A percentile compares a stretch with the other conserved stretches of the same genome.
Conservation (phyloP, 2,329 filamentous ascomycete genomes). For the Cladophialophora carrionii region DNA sequence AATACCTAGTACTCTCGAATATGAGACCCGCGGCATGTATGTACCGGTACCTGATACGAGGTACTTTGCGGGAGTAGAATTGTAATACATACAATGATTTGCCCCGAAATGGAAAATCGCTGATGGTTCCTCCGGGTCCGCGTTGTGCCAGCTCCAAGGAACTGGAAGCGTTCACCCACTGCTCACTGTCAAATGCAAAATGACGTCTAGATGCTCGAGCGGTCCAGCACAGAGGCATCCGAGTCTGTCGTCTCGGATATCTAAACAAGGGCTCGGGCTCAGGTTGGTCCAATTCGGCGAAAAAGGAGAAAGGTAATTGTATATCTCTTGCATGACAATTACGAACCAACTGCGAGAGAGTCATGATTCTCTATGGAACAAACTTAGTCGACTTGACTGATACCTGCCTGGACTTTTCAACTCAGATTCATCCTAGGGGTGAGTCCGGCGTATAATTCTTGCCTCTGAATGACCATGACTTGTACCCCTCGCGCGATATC, state of each 20-base stretch:
- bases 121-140: slow-evolving; percentile 1
- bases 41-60: too few species aligned
- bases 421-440: neutral
- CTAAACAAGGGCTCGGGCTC: neutral
- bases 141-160: neutral
- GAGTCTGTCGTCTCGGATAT: slow-evolving; percentile 14
- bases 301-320: slow-evolving; percentile 3
- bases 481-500: neutral
- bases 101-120: slow-evolving; percentile 11
- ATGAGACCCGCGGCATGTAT: slow-evolving; percentile 4
- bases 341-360: neutral
- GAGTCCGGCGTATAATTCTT: neutral
- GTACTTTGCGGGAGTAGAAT: slow-evolving; percentile 7
- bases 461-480: neutral
- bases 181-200: neutral
- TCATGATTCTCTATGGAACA: neutral
- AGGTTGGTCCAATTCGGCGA: slow-evolving; percentile 15
- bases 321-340: neutral
- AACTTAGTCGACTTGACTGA: neutral
- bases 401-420: neutral
- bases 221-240: neutral
- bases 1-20: slow-evolving; percentile 1
- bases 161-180: neutral
- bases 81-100: slow-evolving; percentile 14
- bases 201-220: slow-evolving; percentile 3